A percentile compares a stretch with the other conserved stretches of the same genome.
Conservation (phyloP, 1,139 yeast species). For the Magnusiomyces sp. region DNA sequence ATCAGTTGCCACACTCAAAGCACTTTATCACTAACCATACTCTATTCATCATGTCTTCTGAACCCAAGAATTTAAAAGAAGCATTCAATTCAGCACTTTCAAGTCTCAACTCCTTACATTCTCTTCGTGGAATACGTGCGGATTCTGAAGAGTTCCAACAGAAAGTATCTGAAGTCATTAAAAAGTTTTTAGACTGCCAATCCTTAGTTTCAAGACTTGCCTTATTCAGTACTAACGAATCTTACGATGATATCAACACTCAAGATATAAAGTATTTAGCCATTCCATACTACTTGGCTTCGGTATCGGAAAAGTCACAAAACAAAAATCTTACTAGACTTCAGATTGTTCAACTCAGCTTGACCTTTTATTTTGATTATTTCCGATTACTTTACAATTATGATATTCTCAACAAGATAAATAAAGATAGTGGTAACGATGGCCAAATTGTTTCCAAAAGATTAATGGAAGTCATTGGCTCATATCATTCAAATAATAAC, state of each 20-base stretch:
- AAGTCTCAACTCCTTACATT: neutral
- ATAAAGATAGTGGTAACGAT: neutral
- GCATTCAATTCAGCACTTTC: neutral
- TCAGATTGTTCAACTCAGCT: conserved; percentile 14
- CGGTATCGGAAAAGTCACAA: conserved; percentile 22
- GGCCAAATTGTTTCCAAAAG: neutral
- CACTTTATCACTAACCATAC: neutral
- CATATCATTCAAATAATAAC: no score
- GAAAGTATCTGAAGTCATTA: conserved; percentile 16
- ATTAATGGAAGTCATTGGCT: no score
- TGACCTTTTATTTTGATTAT: conserved; percentile 15
- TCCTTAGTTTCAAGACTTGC: conserved; percentile 29
- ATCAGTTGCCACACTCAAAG: neutral
- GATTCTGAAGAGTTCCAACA: conserved; percentile 19
- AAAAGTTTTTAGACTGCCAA: conserved; percentile 18
- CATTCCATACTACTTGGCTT: conserved; percentile 43
- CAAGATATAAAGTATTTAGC: conserved; percentile 45
- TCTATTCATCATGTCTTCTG: neutral
- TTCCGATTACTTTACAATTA: conserved; percentile 10
- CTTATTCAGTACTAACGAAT: conserved; percentile 54
- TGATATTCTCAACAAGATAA: conserved; percentile 2
- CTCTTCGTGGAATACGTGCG: conserved; percentile 2
- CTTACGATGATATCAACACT: conserved; percentile 47
- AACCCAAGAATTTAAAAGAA: neutral
- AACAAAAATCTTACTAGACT: conserved; percentile 9